phyloP scores from a whole-genome alignment of 2,329 filamentous ascomycete genomes.

The Pezicula rhizophila region DNA sequence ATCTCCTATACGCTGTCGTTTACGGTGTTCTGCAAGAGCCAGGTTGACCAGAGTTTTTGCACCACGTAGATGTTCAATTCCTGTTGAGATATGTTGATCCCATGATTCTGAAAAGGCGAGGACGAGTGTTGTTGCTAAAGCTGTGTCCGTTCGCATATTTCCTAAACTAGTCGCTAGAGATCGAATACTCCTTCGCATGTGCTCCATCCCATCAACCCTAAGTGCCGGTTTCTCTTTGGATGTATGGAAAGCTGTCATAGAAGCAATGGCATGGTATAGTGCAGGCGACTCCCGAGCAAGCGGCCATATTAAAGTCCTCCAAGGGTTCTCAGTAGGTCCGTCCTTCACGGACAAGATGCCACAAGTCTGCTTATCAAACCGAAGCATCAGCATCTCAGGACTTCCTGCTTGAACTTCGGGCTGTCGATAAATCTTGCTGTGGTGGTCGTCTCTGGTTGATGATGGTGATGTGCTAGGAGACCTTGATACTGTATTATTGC shows the following conservation, averaged over 20 bases:
- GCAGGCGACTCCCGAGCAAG: constrained; percentile 58
- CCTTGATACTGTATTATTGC: constrained; percentile 9
- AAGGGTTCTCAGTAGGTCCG: constrained; percentile 63
- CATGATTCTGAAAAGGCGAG: constrained; percentile 66
- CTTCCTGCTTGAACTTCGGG: constrained; percentile 44
- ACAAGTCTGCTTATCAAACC: constrained; percentile 62
- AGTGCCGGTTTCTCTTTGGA: constrained; percentile 51
- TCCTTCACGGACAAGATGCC: constrained; percentile 68
- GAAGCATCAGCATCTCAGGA: constrained; percentile 54
- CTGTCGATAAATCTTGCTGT: constrained; percentile 34
- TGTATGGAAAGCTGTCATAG: constrained; percentile 64
- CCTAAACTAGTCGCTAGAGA: constrained; percentile 53
- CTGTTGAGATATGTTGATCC: constrained; percentile 63
- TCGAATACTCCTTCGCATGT: constrained; percentile 60
- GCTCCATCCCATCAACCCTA: constrained; percentile 58
- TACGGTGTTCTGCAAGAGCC: constrained; percentile 43
- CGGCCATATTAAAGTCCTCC: constrained; percentile 66
- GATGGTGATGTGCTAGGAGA: constrained; percentile 16
- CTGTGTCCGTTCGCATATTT: constrained; percentile 58
- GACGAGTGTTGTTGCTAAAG: constrained; percentile 63
- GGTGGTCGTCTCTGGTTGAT: constrained; percentile 12
- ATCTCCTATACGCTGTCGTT: constrained; percentile 34
- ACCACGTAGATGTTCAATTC: constrained; percentile 63
- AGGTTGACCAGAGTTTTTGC: constrained; percentile 58
- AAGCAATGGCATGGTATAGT: constrained; percentile 61